Percentiles rank a stretch among this genome's conserved stretches.
Evolutionary conservation across 2,329 filamentous ascomycete genomes (phyloP).

Genomic region (Fusarium luffae): DNA sequence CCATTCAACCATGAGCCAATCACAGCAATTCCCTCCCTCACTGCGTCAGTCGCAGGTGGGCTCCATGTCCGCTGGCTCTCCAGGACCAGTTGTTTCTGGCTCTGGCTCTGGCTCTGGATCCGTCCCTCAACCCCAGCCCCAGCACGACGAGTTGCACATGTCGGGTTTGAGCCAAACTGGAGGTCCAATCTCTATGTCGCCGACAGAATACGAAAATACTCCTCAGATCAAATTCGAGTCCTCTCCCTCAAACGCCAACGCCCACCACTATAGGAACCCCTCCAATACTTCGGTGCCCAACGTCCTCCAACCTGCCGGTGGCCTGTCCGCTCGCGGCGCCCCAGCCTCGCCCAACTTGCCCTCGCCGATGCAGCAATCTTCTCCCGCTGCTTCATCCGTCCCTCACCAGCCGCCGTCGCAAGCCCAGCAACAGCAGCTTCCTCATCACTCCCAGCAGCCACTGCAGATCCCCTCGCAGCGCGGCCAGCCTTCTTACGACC

Average conservation of each 20-base stretch:
- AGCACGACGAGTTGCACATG: slow-evolving; percentile 67
- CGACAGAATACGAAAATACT: slow-evolving; percentile 63
- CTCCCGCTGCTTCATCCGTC: slow-evolving; percentile 48
- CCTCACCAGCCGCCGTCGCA: slow-evolving; percentile 53
- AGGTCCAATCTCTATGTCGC: slow-evolving; percentile 52
- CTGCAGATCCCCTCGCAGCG: slow-evolving; percentile 56
- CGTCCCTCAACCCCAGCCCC: slow-evolving; percentile 40
- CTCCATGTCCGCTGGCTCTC: slow-evolving; percentile 37
- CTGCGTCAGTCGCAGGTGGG: slow-evolving; percentile 44
- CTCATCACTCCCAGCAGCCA: slow-evolving; percentile 48
- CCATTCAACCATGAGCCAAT: slow-evolving; percentile 53
- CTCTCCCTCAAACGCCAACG: slow-evolving; percentile 52
- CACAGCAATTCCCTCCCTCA: slow-evolving; percentile 52
- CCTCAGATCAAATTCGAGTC: slow-evolving; percentile 65
- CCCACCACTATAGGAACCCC: slow-evolving; percentile 56
- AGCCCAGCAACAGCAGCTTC: slow-evolving; percentile 47
- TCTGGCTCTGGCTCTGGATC: slow-evolving; percentile 33
- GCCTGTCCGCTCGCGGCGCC: slow-evolving; percentile 49
- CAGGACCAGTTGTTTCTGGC: slow-evolving; percentile 2
- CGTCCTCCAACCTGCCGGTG: slow-evolving; percentile 67
- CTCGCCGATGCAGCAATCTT: slow-evolving; percentile 58
- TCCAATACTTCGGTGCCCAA: slow-evolving; percentile 63
- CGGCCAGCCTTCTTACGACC: slow-evolving; percentile 67
- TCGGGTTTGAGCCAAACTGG: slow-evolving; percentile 55
- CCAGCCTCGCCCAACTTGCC: slow-evolving; percentile 55